Base-by-base conservation (phyloP, 1,284 basidiomycete genomes). In the Pseudozyma tsukubaensis region DNA sequence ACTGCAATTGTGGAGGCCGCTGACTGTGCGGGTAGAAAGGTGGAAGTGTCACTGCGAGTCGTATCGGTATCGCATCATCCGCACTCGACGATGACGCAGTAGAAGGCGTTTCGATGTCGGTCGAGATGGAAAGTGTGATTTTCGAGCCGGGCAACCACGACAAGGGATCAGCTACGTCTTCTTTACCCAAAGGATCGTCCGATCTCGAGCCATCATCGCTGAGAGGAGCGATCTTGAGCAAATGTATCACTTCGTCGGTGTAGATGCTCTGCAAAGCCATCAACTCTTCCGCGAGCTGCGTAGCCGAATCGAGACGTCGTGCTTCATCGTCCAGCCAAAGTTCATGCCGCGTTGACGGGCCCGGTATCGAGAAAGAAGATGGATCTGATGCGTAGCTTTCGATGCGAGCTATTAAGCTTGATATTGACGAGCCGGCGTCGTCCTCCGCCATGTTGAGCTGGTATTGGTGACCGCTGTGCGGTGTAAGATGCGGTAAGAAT, bases 181-280 rank as follows among this genome's bases (percentile, higher is more conserved):
- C 64, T 16, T 29, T 51, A n/a, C 49, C 59, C 0, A 32, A 34
- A 24, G 48, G 47, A 5, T 52, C 44, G 24, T 63, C 55, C n/a
- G n/a, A 14, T 4, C 6, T 39, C 6, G 42, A 9, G 1, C 1
- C 18, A 19, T 50, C 44, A 3, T 18, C 35, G 13, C 24, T 44
- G 32, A 56, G 42, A 8, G 54, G 42, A 1, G 36, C 8, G 14
- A 63, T 54, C 12, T 48, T 63, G 56, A 75, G 57, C 18, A 80
- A 42, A 13, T 74, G 59, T 7, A 82, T 58, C 21, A 58, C 58
- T 14, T 80, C 77, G 10, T 77, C 74, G 3, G 74, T 76, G 50
- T 82, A 84, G 61, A 84, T 84, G 56, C 78, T 79, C 50, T 79
- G 75, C 7, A 84, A 50, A 13, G 82, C 81, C 55, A 72, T 53